Conservation (phyloP, 345 rosid species). For the Cardamine occulta region DNA sequence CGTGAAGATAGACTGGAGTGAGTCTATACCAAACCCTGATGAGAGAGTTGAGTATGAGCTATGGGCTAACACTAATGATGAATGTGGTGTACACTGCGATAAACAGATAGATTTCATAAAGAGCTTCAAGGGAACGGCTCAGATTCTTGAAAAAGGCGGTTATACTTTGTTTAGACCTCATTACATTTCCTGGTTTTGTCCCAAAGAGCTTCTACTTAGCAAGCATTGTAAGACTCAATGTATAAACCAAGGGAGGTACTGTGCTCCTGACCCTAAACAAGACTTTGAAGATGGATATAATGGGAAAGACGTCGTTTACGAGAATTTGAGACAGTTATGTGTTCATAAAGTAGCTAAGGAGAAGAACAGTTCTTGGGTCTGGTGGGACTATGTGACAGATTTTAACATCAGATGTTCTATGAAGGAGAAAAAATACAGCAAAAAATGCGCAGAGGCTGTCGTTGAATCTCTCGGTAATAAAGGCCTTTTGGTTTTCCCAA, state of each 20-base stretch:
- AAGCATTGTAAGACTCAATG: slow-evolving; percentile 87
- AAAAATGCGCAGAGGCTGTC: slow-evolving; percentile 74
- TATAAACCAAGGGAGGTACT: slow-evolving; percentile 90
- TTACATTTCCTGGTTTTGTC: slow-evolving; percentile 90
- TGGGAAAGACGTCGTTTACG: slow-evolving; percentile 64
- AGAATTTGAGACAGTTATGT: slow-evolving; percentile 93
- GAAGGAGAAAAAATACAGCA: slow-evolving; percentile 85
- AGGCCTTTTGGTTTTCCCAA: not conserved
- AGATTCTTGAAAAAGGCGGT: slow-evolving; percentile 82
- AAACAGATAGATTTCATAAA: slow-evolving; percentile 84
- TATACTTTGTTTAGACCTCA: slow-evolving; percentile 83
- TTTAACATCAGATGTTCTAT: slow-evolving; percentile 92
- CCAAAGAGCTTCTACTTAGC: slow-evolving; percentile 60
- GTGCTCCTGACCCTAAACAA: slow-evolving; percentile 92
- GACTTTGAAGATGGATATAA: slow-evolving; percentile 50
- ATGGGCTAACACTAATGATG: slow-evolving; percentile 92
- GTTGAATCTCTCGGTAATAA: slow-evolving; percentile 70
- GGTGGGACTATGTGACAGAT: slow-evolving; percentile 98
- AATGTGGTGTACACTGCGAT: slow-evolving; percentile 81
- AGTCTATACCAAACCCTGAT: slow-evolving; percentile 91
- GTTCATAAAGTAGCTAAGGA: slow-evolving; percentile 82
- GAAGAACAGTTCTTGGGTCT: slow-evolving; percentile 73
- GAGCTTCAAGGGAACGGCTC: slow-evolving; percentile 82
- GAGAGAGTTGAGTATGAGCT: slow-evolving; percentile 91
- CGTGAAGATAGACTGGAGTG: slow-evolving; percentile 84